Base-by-base conservation (phyloP, 1,284 basidiomycete genomes). In the Leucoagaricus sp. region DNA sequence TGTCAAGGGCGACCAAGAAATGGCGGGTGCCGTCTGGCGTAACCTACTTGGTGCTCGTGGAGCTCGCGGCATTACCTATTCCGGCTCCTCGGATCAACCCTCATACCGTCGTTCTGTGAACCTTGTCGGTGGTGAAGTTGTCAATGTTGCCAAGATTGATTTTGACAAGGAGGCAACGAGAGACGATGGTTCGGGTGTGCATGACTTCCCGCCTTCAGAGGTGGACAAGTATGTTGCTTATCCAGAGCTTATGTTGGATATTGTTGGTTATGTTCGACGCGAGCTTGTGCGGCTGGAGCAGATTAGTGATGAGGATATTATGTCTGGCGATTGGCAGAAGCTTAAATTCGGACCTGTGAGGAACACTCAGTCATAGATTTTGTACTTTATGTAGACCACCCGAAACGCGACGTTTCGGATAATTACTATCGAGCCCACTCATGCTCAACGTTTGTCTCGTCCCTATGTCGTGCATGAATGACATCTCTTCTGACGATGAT, bases 1-100 rank as follows among this genome's bases (percentile, higher is more conserved):
- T 34, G 82, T 87, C 6, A 75, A 74, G 42, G 82, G 84, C 36
- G 94, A 97, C 67, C 78, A 83, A 58, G 89, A 94, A 62, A 78
- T 99, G 68, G 94, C 94, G 0, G 88, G 80, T 25, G 93, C 93
- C 4, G 74, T 96, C 0, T 99, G 96, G 96, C 80, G 96, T 31
- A 98, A 98, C 71, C 70, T 98, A 44, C 89, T 98, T 36, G 90
- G 90, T 8, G 89, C 83, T 17, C 77, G 89, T 23, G 90, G 91
- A 0, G 87, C 89, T 10, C 76, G 77, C 53, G 87, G 86, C 2
- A 86, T 91, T 49, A 74, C 75, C 2, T 80, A 82, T 58, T 75
- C 77, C 12, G 63, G 56, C 68, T n/a, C 65, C 66, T 34, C 49
- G 9, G 21, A 15, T 13, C 28, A 33, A 13, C 21, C 3, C 3